Evolutionary conservation across 805 yeast genomes (phyloP), one percentile per base, ranked within the genome.

Genomic region (Tetrapisispora nanseiensis): DNA sequence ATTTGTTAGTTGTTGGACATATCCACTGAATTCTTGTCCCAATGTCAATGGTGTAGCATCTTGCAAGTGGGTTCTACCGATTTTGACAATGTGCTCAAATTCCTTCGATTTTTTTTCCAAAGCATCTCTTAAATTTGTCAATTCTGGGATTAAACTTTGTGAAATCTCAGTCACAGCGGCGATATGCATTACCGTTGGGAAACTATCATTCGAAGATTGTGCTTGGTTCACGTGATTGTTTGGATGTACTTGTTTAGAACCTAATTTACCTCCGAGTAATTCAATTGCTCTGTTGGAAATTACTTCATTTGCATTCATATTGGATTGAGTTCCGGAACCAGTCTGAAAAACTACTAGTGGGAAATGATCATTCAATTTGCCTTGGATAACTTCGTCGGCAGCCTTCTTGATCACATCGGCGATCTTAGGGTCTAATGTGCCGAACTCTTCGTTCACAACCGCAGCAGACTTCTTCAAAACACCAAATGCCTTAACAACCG

Each of bases 181-280:
- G 68, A 92, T 90, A 72, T 92, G 98, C 98, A 92, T 92, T 43
- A 90, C 98, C 29, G 98, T 89, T 54, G 98, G 98, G 84, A 92
- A 92, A 42, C 97, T 92, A 69, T 92, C 98, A 66, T 92, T 92
- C 37, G 96, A 86, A n/a, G 95, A 86, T 71, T 92, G 97, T 16
- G 96, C 85, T 86, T 86, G 89, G 75, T 92, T 92, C 58, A 89
- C 94, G 69, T 92, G 97, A 68, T 92, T 97, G 69, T 92, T 92
- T 51, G 98, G 98, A 69, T 92, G 98, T 43, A 92, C 95, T 49
- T 69, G 74, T 72, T 92, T 92, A 48, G 95, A 81, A 47, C 98
- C 98, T 59, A 82, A 68, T 59, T 72, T 75, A 47, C 97, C 98
- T 49, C 97, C 97, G 51, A 92, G 75, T 41, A 92, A 59, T 70